Evolutionary conservation across 73 alveolate genomes (phyloP), one percentile per base, ranked within the genome.

Genomic region (Uronychia setigera): DNA sequence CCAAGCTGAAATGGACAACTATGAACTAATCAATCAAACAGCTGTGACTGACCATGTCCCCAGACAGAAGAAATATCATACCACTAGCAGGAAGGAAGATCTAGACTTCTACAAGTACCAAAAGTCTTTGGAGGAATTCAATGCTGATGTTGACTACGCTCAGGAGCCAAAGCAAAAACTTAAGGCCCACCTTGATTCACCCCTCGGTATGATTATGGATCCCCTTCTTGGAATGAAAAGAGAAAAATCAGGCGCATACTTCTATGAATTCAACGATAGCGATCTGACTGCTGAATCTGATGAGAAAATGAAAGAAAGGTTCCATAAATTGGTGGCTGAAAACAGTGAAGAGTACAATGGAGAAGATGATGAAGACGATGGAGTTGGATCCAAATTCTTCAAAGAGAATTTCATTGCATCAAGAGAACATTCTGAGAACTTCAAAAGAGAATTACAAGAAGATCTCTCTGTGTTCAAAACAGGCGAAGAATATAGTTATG

Each of bases 1-100:
- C 32, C 34, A 67, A 26, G 30, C 30, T 5, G 79, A 5, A 28
- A 19, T 11, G 67, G 67, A 46, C 67, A 5, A 46, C 5, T 5
- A 5, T 1, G 32, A 67, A 13, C 34, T 26, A 67, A 28, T 28
- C 14, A 57, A 57, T 26, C 32, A 67, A 26, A 26, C 79, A 5
- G 13, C 32, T 28, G 82, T 85, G 58, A 85, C 92, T 28, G 82
- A 85, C 77, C 92, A 85, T 58, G 75, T 1, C 19, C 82, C 75
- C 11, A 85, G 33, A 58, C 32, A 5, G 28, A 85, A 78, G 87
- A 77, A 33, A 46, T 46, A 9, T 35, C 29, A 13, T 46, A 85
- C 92, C 1, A 29, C 26, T 27, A 57, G 59, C 30, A 1, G n/a
- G 29, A 26, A 46, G 1, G 92, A 85, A 28, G 92, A 85, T 33